Percentiles rank a stretch among this genome's conserved stretches.
phyloP scores from a whole-genome alignment of 164 flowering plant species.

The Stephania japonica region DNA sequence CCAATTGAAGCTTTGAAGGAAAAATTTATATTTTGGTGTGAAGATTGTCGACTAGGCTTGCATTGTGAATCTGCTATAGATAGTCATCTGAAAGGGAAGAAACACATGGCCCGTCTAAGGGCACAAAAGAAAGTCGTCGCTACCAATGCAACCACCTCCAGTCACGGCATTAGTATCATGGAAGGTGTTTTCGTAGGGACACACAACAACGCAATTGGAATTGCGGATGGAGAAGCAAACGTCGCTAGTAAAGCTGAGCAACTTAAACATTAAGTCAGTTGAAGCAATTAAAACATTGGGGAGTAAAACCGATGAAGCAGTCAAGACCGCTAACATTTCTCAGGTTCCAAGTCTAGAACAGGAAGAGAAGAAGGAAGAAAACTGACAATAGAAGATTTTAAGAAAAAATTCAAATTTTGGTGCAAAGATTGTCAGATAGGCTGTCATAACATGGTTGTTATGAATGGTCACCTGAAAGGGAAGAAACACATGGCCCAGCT shows the following conservation, averaged over 20 bases:
- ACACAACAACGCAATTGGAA: neutral
- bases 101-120: too few species aligned
- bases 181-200: too few species aligned
- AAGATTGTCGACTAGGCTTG: constrained; percentile 16
- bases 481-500: constrained; percentile 17
- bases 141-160: too few species aligned
- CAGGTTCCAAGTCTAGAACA: neutral
- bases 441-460: constrained; percentile 3
- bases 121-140: too few species aligned
- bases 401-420: constrained; percentile 14
- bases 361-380: neutral
- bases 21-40: too few species aligned
- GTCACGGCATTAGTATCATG: too few species aligned
- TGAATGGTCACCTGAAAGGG: constrained; percentile 18
- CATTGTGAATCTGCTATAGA: neutral
- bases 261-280: neutral
- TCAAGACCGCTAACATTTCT: neutral
- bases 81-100: too few species aligned
- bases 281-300: neutral
- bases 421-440: constrained; percentile 20
- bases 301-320: neutral
- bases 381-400: neutral
- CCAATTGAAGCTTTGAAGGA: too few species aligned
- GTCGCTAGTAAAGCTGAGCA: too few species aligned
- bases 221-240: neutral